These are phyloP conservation scores for Xylariaceae sp. DNA, from an alignment of 2,329 filamentous ascomycete species.

Conservation along the genomic window DNA sequence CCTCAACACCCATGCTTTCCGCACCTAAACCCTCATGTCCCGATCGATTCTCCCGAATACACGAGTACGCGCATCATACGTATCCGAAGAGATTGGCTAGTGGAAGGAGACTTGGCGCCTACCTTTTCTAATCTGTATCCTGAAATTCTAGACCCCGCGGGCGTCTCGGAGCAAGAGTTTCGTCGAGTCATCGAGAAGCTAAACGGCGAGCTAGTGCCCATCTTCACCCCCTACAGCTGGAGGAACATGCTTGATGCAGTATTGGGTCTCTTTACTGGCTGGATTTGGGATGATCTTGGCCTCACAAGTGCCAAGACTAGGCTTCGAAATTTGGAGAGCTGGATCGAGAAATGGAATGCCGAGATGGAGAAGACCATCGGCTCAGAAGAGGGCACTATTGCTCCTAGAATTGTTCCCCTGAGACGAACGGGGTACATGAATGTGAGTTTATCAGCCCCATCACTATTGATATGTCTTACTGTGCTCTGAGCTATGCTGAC, in stretches of 20 bases:
- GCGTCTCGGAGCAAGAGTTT: constrained; percentile 85
- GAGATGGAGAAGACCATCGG: constrained; percentile 63
- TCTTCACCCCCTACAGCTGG: constrained; percentile 76
- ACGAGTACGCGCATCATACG: constrained; percentile 85
- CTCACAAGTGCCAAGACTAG: constrained; percentile 74
- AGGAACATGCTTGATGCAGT: constrained; percentile 80
- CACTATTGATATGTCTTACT: background rate
- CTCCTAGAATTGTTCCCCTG: constrained; percentile 76
- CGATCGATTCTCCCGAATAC: constrained; percentile 73
- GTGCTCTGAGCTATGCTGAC: constrained; percentile 31
- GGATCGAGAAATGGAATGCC: constrained; percentile 85
- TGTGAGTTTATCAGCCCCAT: constrained; percentile 52
- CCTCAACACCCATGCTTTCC: constrained; percentile 93
- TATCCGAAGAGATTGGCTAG: constrained; percentile 87
- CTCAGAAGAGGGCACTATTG: constrained; percentile 52
- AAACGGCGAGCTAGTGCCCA: constrained; percentile 74
- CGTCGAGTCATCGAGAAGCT: constrained; percentile 78
- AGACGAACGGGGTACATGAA: constrained; percentile 87
- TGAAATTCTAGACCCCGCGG: constrained; percentile 85
- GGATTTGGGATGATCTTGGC: constrained; percentile 92
- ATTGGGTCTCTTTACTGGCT: constrained; percentile 82
- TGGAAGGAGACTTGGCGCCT: constrained; percentile 85
- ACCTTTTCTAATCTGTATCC: constrained; percentile 95
- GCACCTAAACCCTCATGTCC: constrained; percentile 89
- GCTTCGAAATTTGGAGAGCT: constrained; percentile 71